A percentile compares a stretch with the other conserved stretches of the same genome.
These are phyloP conservation scores for Vitis rotundifolia DNA, from an alignment of 164 flowering plant genomes.

Conservation along the genomic window DNA sequence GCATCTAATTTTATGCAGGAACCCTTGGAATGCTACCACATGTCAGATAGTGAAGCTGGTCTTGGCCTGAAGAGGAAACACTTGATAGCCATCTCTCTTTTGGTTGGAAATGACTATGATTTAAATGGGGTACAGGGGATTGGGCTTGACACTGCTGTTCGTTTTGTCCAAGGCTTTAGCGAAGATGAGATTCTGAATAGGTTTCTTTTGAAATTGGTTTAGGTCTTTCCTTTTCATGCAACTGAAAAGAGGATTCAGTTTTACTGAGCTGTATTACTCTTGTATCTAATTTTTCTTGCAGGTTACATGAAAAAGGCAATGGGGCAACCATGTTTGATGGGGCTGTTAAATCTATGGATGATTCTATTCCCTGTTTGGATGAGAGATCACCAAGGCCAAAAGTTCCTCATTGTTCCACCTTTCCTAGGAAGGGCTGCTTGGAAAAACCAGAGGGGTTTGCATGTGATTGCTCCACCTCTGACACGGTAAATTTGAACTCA, in stretches of 20 bases:
- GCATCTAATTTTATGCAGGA: slow-evolving; percentile 55
- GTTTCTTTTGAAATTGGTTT: slow-evolving; percentile 31
- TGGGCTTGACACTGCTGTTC: slow-evolving; percentile 80
- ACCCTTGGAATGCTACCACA: slow-evolving; percentile 86
- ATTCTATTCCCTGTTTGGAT: slow-evolving; percentile 18
- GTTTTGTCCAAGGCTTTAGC: slow-evolving; percentile 58
- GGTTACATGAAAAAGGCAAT: slow-evolving; percentile 64
- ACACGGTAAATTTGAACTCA: slow-evolving; percentile 37
- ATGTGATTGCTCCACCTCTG: slow-evolving; percentile 80
- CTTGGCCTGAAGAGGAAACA: slow-evolving; percentile 86
- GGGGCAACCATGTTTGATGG: slow-evolving; percentile 24
- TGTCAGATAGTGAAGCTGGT: slow-evolving; percentile 81
- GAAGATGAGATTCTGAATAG: slow-evolving; percentile 75
- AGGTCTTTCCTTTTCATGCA: neutral
- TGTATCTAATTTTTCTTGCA: slow-evolving; percentile 27
- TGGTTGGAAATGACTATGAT: slow-evolving; percentile 91
- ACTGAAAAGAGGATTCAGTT: too few relatives aligned
- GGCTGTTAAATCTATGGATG: slow-evolving; percentile 15
- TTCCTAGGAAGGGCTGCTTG: slow-evolving; percentile 42
- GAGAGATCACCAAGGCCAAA: slow-evolving; percentile 26
- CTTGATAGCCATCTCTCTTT: slow-evolving; percentile 78
- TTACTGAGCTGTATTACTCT: neutral
- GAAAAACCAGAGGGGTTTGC: slow-evolving; percentile 61
- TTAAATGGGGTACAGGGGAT: slow-evolving; percentile 77
- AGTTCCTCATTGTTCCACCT: slow-evolving; percentile 72